These are phyloP conservation scores for Fistulifera solaris DNA, from an alignment of 108 stramenopile genomes.

Conservation along the genomic window DNA sequence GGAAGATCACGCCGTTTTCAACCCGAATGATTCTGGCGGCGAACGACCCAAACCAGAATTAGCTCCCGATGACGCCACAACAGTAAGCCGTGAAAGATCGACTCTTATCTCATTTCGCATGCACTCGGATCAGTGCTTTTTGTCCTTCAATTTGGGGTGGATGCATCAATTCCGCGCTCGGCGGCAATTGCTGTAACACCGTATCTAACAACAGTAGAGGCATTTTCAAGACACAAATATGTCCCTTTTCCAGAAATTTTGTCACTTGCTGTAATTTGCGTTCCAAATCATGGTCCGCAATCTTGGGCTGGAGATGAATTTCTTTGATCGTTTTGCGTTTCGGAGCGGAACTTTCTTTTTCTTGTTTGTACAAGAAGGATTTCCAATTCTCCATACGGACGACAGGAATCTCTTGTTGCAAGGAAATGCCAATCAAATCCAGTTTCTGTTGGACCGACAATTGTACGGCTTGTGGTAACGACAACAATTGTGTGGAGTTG, in stretches of 20 bases:
- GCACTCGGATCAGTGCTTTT: too few species aligned
- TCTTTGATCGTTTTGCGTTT: neutral
- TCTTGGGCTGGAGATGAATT: neutral
- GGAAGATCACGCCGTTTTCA: too few species aligned
- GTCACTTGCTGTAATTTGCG: slow-evolving; percentile 4
- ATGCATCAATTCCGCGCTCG: too few species aligned
- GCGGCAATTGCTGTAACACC: too few species aligned
- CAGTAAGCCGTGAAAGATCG: too few species aligned
- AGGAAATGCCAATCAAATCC: slow-evolving; percentile 6
- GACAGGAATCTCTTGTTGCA: slow-evolving; percentile 10
- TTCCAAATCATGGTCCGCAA: slow-evolving; percentile 2
- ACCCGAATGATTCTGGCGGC: too few species aligned
- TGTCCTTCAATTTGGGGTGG: too few species aligned
- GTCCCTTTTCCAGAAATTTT: slow-evolving; percentile 6
- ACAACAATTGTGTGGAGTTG: neutral
- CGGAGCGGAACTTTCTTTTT: neutral
- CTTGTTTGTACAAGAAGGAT: slow-evolving; percentile 3
- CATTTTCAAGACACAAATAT: neutral
- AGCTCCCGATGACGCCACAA: too few species aligned
- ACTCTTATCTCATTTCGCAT: too few species aligned
- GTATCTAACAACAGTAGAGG: too few species aligned
- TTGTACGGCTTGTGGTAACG: neutral
- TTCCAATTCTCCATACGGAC: neutral
- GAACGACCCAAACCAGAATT: too few species aligned
- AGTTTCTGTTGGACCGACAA: slow-evolving; percentile 4